Conservation (phyloP, 352 stramenopile genomes). For the Phytophthora multivora region DNA sequence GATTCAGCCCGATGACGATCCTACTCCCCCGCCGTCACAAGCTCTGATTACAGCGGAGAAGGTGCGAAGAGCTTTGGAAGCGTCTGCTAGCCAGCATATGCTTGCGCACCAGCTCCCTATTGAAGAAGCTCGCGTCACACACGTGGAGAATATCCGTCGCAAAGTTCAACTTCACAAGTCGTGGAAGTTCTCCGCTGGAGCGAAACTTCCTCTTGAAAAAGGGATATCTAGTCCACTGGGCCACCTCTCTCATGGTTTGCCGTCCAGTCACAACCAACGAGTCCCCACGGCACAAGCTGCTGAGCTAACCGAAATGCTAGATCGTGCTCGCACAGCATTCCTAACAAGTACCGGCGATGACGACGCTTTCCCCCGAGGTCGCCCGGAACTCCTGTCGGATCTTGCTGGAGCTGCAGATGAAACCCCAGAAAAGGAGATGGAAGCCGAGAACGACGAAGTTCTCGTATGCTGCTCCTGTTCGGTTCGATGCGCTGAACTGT, state of each 20-base stretch:
- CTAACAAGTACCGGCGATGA: background rate
- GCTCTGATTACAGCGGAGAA: conserved; percentile 14
- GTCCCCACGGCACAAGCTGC: background rate
- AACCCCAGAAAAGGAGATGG: conserved; percentile 3
- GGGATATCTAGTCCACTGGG: conserved; percentile 3
- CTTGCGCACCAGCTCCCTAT: conserved; percentile 32
- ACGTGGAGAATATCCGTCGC: conserved; percentile 53
- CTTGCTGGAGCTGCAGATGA: conserved; percentile 7
- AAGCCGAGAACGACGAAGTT: conserved; percentile 23
- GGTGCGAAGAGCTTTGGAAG: conserved; percentile 21
- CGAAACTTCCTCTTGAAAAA: conserved; percentile 1
- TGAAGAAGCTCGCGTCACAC: conserved; percentile 36
- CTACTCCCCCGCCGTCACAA: background rate
- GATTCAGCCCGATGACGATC: conserved; percentile 3
- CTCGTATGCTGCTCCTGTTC: conserved; percentile 55
- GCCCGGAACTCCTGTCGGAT: background rate
- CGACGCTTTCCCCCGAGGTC: background rate
- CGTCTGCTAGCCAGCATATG: conserved; percentile 28
- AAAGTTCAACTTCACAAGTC: conserved; percentile 66
- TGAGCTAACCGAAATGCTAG: conserved; percentile 15
- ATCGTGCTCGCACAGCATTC: conserved; percentile 6
- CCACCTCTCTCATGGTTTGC: conserved; percentile 1
- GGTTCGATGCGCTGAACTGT: conserved; percentile 42
- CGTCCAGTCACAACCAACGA: conserved; percentile 1
- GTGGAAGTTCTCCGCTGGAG: conserved; percentile 45